Evolutionary conservation across 1,284 basidiomycete species (phyloP).

Genomic region (Marasmius fiardii): DNA sequence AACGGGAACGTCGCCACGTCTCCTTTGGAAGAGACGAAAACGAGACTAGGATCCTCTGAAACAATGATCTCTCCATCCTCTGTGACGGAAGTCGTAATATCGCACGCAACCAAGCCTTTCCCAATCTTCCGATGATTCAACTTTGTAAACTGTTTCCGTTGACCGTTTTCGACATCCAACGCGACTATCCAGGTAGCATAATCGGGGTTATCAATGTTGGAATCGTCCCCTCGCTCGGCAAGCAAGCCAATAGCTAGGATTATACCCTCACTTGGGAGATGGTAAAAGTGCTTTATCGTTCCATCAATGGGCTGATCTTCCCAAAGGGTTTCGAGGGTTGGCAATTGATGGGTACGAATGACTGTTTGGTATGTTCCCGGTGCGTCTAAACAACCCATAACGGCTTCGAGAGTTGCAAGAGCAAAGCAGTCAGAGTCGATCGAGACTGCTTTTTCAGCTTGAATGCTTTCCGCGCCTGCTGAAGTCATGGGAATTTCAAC

Average conservation of each 20-base stretch:
- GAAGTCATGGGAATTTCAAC: not conserved
- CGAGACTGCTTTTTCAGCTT: not conserved
- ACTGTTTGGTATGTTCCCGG: not conserved
- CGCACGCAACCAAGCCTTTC: not conserved
- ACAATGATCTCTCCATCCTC: not conserved
- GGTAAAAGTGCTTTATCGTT: not conserved
- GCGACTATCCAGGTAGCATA: not conserved
- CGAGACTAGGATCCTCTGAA: not conserved
- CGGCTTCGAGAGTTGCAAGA: not conserved
- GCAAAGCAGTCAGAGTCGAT: not conserved
- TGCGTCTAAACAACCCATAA: not conserved
- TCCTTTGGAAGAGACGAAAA: not conserved
- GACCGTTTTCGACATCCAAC: not conserved
- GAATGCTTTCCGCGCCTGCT: not conserved
- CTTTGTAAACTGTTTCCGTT: not conserved
- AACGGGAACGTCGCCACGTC: not conserved
- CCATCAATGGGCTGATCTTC: not conserved
- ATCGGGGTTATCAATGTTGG: not conserved
- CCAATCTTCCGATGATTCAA: conserved; percentile 2
- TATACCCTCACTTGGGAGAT: not conserved
- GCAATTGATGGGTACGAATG: not conserved
- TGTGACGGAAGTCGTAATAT: not conserved
- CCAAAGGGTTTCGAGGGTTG: not conserved
- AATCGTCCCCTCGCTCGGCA: not conserved
- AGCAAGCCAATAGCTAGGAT: not conserved